Conservation (phyloP, 1,139 yeast genomes). For the Candida mesenterica region DNA sequence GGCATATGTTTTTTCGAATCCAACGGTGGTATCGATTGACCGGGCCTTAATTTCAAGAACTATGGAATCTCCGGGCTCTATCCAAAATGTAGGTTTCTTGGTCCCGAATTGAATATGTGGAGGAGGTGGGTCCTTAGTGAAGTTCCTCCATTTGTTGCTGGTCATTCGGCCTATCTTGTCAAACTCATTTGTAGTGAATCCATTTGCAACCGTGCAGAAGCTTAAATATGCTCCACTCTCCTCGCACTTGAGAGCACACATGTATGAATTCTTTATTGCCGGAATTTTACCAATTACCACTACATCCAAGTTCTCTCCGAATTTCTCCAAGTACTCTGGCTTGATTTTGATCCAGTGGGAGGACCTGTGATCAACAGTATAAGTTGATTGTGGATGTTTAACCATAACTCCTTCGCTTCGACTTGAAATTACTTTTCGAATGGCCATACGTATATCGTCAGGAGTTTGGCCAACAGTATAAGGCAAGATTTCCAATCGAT, state of each 20-base stretch:
- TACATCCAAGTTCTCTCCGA: conserved; percentile 84
- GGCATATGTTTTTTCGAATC: conserved; percentile 48
- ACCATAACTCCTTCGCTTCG: conserved; percentile 83
- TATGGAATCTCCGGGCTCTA: conserved; percentile 71
- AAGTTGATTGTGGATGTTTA: conserved; percentile 61
- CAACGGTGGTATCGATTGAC: conserved; percentile 51
- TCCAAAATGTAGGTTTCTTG: conserved; percentile 70
- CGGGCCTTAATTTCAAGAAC: conserved; percentile 87
- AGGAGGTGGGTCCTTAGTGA: conserved; percentile 40
- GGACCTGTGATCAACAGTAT: conserved; percentile 58
- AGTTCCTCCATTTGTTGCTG: conserved; percentile 58
- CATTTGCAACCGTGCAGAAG: conserved; percentile 83
- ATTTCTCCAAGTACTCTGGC: conserved; percentile 84
- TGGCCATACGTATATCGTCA: conserved; percentile 53
- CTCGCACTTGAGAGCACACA: conserved; percentile 60
- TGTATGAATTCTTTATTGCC: conserved; percentile 70
- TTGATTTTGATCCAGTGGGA: conserved; percentile 81
- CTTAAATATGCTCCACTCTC: conserved; percentile 40
- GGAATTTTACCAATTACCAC: conserved; percentile 75
- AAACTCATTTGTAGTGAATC: conserved; percentile 65
- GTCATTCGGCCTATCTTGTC: conserved; percentile 58
- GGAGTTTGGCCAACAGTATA: conserved; percentile 43
- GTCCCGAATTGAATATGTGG: conserved; percentile 55
- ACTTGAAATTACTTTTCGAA: conserved; percentile 56
- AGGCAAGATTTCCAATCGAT: conserved; percentile 57